These are phyloP conservation scores for Penicillium psychrofluorescens DNA, from an alignment of 495 filamentous ascomycete genomes.

Conservation along the genomic window DNA sequence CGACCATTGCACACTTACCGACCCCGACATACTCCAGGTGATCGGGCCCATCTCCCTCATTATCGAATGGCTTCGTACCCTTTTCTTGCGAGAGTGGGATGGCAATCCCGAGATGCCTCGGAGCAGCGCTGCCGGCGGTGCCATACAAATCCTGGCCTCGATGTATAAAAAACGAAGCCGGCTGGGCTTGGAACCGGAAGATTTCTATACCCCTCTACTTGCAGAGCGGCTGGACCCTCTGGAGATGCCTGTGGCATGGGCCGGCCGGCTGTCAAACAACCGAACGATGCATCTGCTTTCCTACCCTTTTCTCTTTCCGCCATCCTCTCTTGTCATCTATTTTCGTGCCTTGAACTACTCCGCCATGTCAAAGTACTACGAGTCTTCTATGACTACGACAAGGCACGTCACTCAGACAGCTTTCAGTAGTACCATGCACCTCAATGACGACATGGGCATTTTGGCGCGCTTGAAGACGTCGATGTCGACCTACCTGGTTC, in stretches of 20 bases:
- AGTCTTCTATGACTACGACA: slow-evolving; percentile 57
- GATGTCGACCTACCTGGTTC: slow-evolving; percentile 63
- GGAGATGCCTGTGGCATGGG: slow-evolving; percentile 68
- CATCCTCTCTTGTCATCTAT: slow-evolving; percentile 66
- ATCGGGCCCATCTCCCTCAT: slow-evolving; percentile 41
- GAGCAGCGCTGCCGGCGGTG: slow-evolving; percentile 62
- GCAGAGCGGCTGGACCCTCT: slow-evolving; percentile 70
- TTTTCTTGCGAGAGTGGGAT: slow-evolving; percentile 73
- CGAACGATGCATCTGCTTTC: slow-evolving; percentile 70
- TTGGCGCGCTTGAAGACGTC: slow-evolving; percentile 56
- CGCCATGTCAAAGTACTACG: slow-evolving; percentile 69
- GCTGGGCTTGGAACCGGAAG: slow-evolving; percentile 55
- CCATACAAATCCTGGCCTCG: slow-evolving; percentile 65
- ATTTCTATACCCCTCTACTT: slow-evolving; percentile 70
- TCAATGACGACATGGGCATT: slow-evolving; percentile 42
- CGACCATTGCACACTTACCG: slow-evolving; percentile 19
- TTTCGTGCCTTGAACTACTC: slow-evolving; percentile 86
- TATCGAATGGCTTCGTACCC: slow-evolving; percentile 72
- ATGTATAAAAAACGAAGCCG: slow-evolving; percentile 59
- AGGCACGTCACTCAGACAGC: slow-evolving; percentile 54
- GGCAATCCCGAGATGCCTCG: slow-evolving; percentile 60
- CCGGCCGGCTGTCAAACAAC: slow-evolving; percentile 42
- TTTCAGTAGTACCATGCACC: slow-evolving; percentile 28
- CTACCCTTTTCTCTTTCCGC: slow-evolving; percentile 73
- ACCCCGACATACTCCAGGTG: slow-evolving; percentile 26